These are phyloP conservation scores for Chaetomidium leptoderma DNA, from an alignment of 495 filamentous ascomycete species.

Conservation along the genomic window DNA sequence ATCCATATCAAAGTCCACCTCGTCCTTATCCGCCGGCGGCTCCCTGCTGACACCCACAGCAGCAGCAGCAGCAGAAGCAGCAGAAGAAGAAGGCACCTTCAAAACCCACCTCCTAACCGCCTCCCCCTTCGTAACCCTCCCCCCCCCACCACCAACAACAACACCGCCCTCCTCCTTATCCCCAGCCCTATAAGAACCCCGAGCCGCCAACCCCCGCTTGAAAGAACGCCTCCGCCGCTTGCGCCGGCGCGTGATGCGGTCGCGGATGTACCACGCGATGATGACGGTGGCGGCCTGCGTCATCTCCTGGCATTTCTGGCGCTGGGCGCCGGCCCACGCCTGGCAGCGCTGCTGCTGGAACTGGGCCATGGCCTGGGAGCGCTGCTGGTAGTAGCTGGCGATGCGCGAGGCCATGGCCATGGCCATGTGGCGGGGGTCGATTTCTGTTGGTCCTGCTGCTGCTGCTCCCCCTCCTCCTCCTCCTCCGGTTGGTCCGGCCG, in stretches of 20 bases:
- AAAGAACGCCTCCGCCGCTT: conserved; percentile 24
- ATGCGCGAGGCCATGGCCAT: conserved; percentile 42
- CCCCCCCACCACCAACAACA: not conserved
- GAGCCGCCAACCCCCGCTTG: conserved; percentile 22
- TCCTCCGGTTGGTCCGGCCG: too few species aligned
- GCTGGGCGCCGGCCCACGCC: conserved; percentile 34
- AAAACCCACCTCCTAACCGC: conserved; percentile 35
- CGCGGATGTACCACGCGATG: conserved; percentile 38
- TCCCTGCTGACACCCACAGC: not conserved
- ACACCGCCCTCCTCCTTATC: not conserved
- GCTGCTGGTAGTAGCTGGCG: conserved; percentile 37
- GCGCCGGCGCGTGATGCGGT: conserved; percentile 31
- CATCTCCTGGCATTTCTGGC: conserved; percentile 37
- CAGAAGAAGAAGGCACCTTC: conserved; percentile 20
- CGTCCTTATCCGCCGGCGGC: conserved; percentile 12
- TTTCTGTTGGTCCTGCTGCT: conserved; percentile 3
- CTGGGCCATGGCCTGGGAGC: conserved; percentile 33
- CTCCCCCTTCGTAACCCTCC: conserved; percentile 31
- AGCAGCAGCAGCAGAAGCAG: not conserved
- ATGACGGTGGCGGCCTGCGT: conserved; percentile 36
- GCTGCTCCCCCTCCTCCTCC: too few species aligned
- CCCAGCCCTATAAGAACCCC: not conserved
- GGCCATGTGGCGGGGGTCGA: conserved; percentile 32
- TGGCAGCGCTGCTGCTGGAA: conserved; percentile 38
- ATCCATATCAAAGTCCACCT: conserved; percentile 33